Base-by-base conservation (phyloP, 2,329 filamentous ascomycete genomes). In the Diaporthe sp. region DNA sequence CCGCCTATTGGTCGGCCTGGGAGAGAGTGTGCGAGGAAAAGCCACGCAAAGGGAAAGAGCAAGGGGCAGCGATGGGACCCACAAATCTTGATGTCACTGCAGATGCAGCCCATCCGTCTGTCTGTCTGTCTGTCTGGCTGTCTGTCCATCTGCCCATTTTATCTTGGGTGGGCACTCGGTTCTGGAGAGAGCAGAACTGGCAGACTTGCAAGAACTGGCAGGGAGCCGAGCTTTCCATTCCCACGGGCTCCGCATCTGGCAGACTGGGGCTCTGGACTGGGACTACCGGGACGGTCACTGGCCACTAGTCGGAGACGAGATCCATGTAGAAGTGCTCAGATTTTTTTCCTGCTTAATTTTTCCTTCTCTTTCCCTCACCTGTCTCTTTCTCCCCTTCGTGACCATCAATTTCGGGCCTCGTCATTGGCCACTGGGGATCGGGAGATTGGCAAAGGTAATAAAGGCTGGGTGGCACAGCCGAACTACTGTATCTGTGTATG, bases 41-140 rank as follows among this genome's bases (percentile, higher is more conserved):
- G 53, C 49, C 28, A 47, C 44, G 53, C 13, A 60, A 49, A 49
- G 9, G 31, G 22, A 37, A 39, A 57, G 49, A 20, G 44, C 63
- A 51, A 68, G 61, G 61, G 61, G 42, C n/a, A 8, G 25, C 61
- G 44, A 34, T 67, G 42, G 12, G 61, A 15, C 49, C 70, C 70
- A 72, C 47, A 72, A 51, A 51, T 34, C 70, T 61, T 72, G 70
- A 72, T 72, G 70, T 72, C 70, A 72, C 70, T 60, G 61, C 61
- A 67, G 42, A 49, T 67, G 44, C 61, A 67, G 42, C 42, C 25
- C 61, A 25, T 28, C 22, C 37, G 10, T 60, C 57, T 37, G 31
- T 37, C 20, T 39, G 34, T 39, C 37, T 61, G n/a, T 28, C 51
- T 55, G 51, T 28, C 20, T 22, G 9, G 39, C 57, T 37, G 31